Percentiles rank a stretch among this genome's conserved stretches.
Conservation (phyloP, 2,329 filamentous ascomycete genomes). For the Fusarium sp. region DNA sequence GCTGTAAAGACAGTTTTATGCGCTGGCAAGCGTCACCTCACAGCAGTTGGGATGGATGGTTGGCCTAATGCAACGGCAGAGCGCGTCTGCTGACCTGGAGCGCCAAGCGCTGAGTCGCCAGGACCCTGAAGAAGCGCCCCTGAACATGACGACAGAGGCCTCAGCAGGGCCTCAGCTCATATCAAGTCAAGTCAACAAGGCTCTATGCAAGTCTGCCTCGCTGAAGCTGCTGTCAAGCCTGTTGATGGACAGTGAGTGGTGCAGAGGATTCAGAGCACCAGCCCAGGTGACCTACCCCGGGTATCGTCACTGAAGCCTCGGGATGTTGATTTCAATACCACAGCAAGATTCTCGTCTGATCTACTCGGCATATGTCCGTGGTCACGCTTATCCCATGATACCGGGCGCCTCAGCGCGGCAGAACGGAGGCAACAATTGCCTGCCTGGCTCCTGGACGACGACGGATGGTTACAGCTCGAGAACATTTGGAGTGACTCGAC, state of each 20-base stretch:
- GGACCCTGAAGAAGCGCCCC: conserved; percentile 42
- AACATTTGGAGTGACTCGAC: conserved; percentile 27
- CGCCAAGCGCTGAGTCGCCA: conserved; percentile 43
- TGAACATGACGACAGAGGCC: conserved; percentile 46
- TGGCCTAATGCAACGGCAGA: conserved; percentile 39
- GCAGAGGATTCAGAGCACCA: conserved; percentile 28
- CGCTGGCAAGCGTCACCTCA: conserved; percentile 45
- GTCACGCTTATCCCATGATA: conserved; percentile 45
- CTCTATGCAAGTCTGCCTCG: conserved; percentile 27
- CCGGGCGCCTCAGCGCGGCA: conserved; percentile 34
- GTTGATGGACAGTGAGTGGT: conserved; percentile 15
- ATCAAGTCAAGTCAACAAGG: conserved; percentile 28
- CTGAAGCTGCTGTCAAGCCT: conserved; percentile 19
- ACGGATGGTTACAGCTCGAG: conserved; percentile 26
- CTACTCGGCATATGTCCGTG: conserved; percentile 47
- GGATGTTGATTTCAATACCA: conserved; percentile 31
- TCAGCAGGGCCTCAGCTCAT: conserved; percentile 37
- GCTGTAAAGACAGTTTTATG: conserved; percentile 47
- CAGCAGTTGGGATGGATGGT: conserved; percentile 30
- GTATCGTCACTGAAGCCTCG: conserved; percentile 44
- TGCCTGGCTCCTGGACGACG: conserved; percentile 20
- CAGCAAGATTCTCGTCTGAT: conserved; percentile 43
- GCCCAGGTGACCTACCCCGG: conserved; percentile 41
- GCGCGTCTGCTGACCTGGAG: conserved; percentile 45
- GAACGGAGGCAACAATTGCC: conserved; percentile 27